These are phyloP conservation scores for Reticulascus tulasneorum DNA, from an alignment of 2,329 filamentous ascomycete species.

Conservation along the genomic window DNA sequence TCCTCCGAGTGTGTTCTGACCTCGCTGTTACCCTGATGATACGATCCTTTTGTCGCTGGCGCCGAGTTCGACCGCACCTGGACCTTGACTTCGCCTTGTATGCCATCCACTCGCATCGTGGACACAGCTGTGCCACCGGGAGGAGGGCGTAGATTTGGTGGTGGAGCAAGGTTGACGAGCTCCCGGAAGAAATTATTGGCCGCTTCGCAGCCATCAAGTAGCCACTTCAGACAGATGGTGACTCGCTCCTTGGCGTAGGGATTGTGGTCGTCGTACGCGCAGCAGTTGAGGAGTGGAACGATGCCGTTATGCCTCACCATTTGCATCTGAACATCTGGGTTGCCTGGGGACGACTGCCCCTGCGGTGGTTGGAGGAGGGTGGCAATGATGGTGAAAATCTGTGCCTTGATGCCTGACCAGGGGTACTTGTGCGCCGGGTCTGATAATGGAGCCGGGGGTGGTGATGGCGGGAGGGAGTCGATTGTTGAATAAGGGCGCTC, in stretches of 20 bases:
- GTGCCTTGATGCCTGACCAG: constrained; percentile 78
- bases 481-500: constrained; percentile 59
- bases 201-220: constrained; percentile 69
- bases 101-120: constrained; percentile 50
- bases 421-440: constrained; percentile 61
- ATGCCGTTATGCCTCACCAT: constrained; percentile 83
- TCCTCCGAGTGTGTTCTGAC: too few species aligned
- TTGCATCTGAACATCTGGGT: constrained; percentile 78
- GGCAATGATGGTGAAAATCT: constrained; percentile 86
- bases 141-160: constrained; percentile 31
- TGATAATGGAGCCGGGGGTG: constrained; percentile 48
- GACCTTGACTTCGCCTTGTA: constrained; percentile 53
- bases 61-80: constrained; percentile 35
- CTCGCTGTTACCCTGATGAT: constrained; percentile 6
- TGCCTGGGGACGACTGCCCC: constrained; percentile 56
- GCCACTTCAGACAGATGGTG: constrained; percentile 82
- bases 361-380: constrained; percentile 81
- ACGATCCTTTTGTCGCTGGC: constrained; percentile 7
- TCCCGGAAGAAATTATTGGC: constrained; percentile 69
- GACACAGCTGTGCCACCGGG: constrained; percentile 32
- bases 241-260: constrained; percentile 91
- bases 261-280: constrained; percentile 87
- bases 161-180: constrained; percentile 45
- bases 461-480: constrained; percentile 32
- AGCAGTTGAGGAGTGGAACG: constrained; percentile 83